phyloP scores from a whole-genome alignment of 306 rosid genomes.

The Fagus crenata region DNA sequence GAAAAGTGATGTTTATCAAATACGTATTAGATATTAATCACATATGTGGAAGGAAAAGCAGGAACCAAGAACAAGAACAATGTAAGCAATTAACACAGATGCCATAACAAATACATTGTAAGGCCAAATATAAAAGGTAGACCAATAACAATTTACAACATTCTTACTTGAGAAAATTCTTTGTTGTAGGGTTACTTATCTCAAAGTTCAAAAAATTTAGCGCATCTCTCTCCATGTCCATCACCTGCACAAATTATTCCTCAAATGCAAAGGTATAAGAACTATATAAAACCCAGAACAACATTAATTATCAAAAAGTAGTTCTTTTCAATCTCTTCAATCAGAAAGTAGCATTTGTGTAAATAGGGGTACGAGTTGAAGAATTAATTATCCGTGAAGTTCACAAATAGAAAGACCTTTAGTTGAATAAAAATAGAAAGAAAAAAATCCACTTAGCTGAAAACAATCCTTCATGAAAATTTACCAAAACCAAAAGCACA shows the following conservation, averaged over 20 bases:
- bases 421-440: too few relatives aligned
- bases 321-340: too few relatives aligned
- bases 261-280: too few relatives aligned
- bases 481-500: too few relatives aligned
- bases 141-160: neutral
- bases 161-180: constrained; percentile 50
- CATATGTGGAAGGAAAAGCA: neutral
- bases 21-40: neutral
- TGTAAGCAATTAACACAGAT: neutral
- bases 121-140: neutral
- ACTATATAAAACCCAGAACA: too few relatives aligned
- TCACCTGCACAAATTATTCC: constrained; percentile 32
- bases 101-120: neutral
- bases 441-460: too few relatives aligned
- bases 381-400: too few relatives aligned
- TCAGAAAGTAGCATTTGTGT: too few relatives aligned
- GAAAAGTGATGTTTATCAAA: neutral
- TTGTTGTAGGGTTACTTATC: constrained; percentile 38
- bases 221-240: constrained; percentile 46
- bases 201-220: constrained; percentile 29
- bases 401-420: too few relatives aligned
- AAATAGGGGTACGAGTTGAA: too few relatives aligned
- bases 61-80: neutral
- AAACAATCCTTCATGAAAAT: too few relatives aligned
- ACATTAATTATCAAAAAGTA: too few relatives aligned